These are phyloP conservation scores for Paxillus involutus DNA, from an alignment of 768 basidiomycete species.

Conservation along the genomic window DNA sequence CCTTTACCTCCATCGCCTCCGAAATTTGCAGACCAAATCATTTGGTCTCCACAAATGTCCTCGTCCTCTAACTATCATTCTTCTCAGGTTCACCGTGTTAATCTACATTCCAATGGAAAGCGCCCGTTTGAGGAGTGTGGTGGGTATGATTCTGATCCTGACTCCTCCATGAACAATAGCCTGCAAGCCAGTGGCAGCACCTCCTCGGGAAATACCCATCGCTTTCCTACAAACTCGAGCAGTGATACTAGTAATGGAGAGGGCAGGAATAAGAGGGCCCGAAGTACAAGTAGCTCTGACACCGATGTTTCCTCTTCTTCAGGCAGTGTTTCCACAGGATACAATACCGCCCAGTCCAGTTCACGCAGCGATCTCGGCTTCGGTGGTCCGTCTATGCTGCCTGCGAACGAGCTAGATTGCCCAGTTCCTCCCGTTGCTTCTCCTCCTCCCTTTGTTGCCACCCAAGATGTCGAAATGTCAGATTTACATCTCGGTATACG, in stretches of 20 bases:
- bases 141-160: conserved; percentile 33
- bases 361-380: conserved; percentile 30
- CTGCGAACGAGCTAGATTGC: conserved; percentile 14
- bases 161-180: conserved; percentile 26
- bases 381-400: conserved; percentile 15
- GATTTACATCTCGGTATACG: conserved; percentile 31
- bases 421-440: conserved; percentile 21
- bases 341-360: conserved; percentile 34
- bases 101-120: conserved; percentile 27
- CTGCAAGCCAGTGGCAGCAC: conserved; percentile 26
- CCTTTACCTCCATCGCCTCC: conserved; percentile 18
- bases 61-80: conserved; percentile 26
- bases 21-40: not conserved
- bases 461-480: conserved; percentile 52
- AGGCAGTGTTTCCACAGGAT: conserved; percentile 34
- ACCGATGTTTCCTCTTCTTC: conserved; percentile 32
- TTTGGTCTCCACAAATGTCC: conserved; percentile 17
- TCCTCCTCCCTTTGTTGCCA: conserved; percentile 40
- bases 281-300: conserved; percentile 52
- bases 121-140: conserved; percentile 34
- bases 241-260: conserved; percentile 37
- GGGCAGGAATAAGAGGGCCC: conserved; percentile 56
- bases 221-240: conserved; percentile 6
- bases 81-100: conserved; percentile 24
- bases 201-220: conserved; percentile 12